A percentile compares a stretch with the other conserved stretches of the same genome.
Conservation (phyloP, 768 basidiomycete genomes). For the Ramaria sp. region DNA sequence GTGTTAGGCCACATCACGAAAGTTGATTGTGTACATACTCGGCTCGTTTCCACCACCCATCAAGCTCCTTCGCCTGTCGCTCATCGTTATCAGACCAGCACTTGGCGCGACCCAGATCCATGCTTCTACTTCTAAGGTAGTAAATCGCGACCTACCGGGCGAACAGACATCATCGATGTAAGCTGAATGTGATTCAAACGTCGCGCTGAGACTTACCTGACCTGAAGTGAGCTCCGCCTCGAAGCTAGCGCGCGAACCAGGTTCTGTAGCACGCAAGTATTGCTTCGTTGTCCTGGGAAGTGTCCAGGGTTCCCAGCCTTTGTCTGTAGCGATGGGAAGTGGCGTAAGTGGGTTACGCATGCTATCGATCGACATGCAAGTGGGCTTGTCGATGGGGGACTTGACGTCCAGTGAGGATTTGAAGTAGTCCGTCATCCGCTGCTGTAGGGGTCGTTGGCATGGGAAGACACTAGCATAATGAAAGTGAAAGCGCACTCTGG, state of each 20-base stretch:
- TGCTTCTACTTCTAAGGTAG: background rate
- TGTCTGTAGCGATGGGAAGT: background rate
- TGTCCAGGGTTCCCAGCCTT: constrained; percentile 1
- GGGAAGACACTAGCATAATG: background rate
- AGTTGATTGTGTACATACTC: background rate
- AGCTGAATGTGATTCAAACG: too few species aligned
- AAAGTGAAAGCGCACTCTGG: background rate
- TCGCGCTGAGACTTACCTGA: background rate
- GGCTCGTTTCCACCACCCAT: background rate
- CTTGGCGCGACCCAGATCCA: background rate
- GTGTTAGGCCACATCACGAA: background rate
- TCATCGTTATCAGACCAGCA: constrained; percentile 2
- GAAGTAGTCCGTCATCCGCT: background rate
- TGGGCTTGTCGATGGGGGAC: background rate
- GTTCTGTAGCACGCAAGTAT: constrained; percentile 2
- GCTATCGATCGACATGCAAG: constrained; percentile 2
- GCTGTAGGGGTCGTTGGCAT: background rate
- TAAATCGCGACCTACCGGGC: background rate
- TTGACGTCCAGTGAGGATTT: background rate
- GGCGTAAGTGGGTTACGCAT: background rate
- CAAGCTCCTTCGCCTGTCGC: background rate
- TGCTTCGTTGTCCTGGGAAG: background rate
- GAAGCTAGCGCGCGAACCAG: background rate
- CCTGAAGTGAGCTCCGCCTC: background rate
- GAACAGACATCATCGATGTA: too few species aligned